Evolutionary conservation across 176 grass and related monocot species (phyloP), one percentile per base, ranked within the genome.

Genomic region (Phoenix dactylifera): DNA sequence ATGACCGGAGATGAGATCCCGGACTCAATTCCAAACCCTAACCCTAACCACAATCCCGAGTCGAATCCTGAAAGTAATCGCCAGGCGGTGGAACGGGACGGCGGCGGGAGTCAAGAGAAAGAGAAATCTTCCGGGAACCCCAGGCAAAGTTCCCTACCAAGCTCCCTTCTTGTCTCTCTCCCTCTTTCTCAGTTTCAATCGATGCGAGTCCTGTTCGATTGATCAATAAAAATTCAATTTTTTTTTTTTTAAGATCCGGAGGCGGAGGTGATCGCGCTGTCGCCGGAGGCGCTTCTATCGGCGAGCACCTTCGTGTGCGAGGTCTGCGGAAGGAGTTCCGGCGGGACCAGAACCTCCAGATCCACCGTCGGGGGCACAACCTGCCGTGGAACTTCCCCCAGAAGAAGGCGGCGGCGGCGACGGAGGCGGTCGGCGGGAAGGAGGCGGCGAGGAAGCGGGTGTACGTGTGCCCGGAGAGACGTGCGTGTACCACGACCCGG

Each of bases 241-340:
- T 16, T 10, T 2, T 12, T 15, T 30, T 2, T 22, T 12, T 15
- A 6, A 62, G 60, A 49, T 49, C 60, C 60, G 32, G 60, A 62
- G 28, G 60, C 60, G 32, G 60, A 62, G 18, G 60, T 62, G 60
- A 15, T 62, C 32, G 60, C 60, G 32, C 32, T 62, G 60, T 62
- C 60, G 28, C 60, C 60, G 28, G 18, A 48, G 32, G 44, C 60
- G 30, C 32, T 62, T 28, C 2, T 62, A 32, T 28, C 30, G 18
- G 18, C 18, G 7, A 62, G 32, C 60, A 62, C 29, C 30, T 62
- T 62, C 32, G 32, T 62, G 9, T 62, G 60, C 32, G 60, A 62
- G 60, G 32, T 62, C 28, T 62, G 60, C 32, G 7, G 29, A 62
- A 62, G 60, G 60, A 48, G 18, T 62, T 62, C 9, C 60, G 32